Evolutionary conservation across 768 basidiomycete species (phyloP).

Genomic region (Tylopilus sp.): DNA sequence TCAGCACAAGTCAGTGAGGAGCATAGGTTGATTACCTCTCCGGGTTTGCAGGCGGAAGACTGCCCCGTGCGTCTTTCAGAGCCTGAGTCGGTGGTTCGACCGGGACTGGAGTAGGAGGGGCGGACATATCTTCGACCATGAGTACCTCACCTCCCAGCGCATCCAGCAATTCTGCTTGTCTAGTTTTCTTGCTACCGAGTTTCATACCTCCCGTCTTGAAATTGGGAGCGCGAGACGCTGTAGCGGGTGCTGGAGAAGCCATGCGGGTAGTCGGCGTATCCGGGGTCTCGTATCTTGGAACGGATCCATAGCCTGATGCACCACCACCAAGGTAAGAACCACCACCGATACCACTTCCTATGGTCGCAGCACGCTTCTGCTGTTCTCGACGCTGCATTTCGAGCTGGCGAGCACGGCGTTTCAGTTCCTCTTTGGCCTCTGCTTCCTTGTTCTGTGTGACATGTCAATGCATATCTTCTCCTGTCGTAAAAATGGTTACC

Average conservation of each 20-base stretch:
- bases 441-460: slow-evolving; percentile 87
- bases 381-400: slow-evolving; percentile 98
- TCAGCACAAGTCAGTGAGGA: not conserved
- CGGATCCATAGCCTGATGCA: slow-evolving; percentile 63
- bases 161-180: slow-evolving; percentile 83
- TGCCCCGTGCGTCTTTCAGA: slow-evolving; percentile 53
- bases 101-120: slow-evolving; percentile 47
- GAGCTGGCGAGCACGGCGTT: slow-evolving; percentile 94
- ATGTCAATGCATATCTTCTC: not conserved
- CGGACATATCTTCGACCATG: slow-evolving; percentile 48
- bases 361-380: slow-evolving; percentile 65
- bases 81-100: slow-evolving; percentile 42
- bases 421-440: slow-evolving; percentile 98
- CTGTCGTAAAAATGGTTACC: slow-evolving; percentile 36
- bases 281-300: slow-evolving; percentile 69
- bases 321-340: slow-evolving; percentile 66
- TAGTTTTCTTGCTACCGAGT: slow-evolving; percentile 87
- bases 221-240: slow-evolving; percentile 60
- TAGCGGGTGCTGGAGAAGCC: slow-evolving; percentile 41
- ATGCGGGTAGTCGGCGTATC: slow-evolving; percentile 45
- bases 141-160: slow-evolving; percentile 79
- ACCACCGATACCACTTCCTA: slow-evolving; percentile 41
- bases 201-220: slow-evolving; percentile 98
- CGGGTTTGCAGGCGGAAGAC: slow-evolving; percentile 68
- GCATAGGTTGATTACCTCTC: slow-evolving; percentile 54